Evolutionary conservation across 129 eudicot genomes (phyloP).

Genomic region (Flaveria linearis): DNA sequence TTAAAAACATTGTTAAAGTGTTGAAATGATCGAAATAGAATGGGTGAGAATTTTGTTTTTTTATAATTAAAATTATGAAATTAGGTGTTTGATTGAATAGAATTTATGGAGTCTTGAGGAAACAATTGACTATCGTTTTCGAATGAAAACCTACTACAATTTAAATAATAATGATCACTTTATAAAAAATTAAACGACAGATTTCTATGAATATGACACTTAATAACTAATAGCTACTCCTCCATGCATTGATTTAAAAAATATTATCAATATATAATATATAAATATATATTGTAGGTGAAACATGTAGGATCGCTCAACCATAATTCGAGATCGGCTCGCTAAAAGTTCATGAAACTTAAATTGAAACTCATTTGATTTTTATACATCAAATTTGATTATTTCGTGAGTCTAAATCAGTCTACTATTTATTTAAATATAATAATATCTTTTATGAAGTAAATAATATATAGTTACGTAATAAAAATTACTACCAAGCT

Average conservation of each 20-base stretch:
- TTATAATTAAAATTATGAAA: slow-evolving; percentile 21
- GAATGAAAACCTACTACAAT: slow-evolving; percentile 48
- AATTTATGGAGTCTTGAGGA: slow-evolving; percentile 13
- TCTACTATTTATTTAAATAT: too few relatives aligned
- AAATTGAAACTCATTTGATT: not conserved
- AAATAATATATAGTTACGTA: too few relatives aligned
- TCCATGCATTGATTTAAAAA: not conserved
- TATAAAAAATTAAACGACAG: slow-evolving; percentile 17
- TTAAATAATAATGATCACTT: slow-evolving; percentile 5
- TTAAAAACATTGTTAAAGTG: slow-evolving; percentile 25
- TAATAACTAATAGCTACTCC: slow-evolving; percentile 25
- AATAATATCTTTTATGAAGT: too few relatives aligned
- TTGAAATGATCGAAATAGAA: slow-evolving; percentile 29
- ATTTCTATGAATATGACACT: slow-evolving; percentile 35
- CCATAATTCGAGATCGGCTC: too few relatives aligned
- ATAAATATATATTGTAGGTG: too few relatives aligned
- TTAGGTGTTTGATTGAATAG: slow-evolving; percentile 38
- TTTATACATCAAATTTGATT: not conserved
- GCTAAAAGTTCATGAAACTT: too few relatives aligned
- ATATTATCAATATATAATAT: too few relatives aligned
- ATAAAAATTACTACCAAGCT: too few relatives aligned
- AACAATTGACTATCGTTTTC: slow-evolving; percentile 58
- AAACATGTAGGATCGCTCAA: too few relatives aligned
- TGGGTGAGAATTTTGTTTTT: slow-evolving; percentile 26
- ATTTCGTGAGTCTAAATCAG: too few relatives aligned